Evolutionary conservation across 2,329 filamentous ascomycete species (phyloP), one percentile per base, ranked within the genome.

Genomic region (Penicillium frequentans): DNA sequence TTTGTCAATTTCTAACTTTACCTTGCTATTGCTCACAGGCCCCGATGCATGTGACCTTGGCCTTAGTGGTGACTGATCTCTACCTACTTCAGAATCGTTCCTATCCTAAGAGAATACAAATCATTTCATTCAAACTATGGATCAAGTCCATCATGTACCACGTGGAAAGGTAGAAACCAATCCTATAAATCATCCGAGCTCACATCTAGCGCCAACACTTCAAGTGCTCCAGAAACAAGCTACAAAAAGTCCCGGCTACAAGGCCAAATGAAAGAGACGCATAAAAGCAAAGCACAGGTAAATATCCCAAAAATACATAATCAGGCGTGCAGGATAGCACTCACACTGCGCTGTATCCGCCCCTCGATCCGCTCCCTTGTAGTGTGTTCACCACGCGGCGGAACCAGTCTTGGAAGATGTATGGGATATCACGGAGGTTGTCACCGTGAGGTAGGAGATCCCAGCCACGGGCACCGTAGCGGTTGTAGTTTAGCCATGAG

Each of bases 401-500:
- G 16, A 85, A 82, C 86, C 90, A 96, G 75, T 99, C 95, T 76
- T 93, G 93, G 62, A 96, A 77, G 53, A 98, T 83, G 72, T 97
- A 98, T 3, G 95, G 95, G 21, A 97, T 78, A 70, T 99, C 95
- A 62, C 93, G 88, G 66, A 98, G 89, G 0, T 90, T 90, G 74
- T 99, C 95, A 63, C 90, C 90, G 72, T 98, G 93, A 14, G 95
- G 95, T 19, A 98, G 81, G 19, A 97, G 83, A 69, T 98, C 95
- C 93, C 93, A 98, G 56, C 95, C 95, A 45, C 93, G 85, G 52
- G 93, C 93, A 48, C 93, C 93, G 75, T 96, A 96, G 60, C 93
- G 90, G 79, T 92, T 97, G 83, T 98, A 98, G 81, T 98, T 98
- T 73, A 98, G 87, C 95, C 95, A 99, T 21, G 93, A 96, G 63